phyloP scores from a whole-genome alignment of 1,284 basidiomycete genomes.

The Xerocomus minutiporus region DNA sequence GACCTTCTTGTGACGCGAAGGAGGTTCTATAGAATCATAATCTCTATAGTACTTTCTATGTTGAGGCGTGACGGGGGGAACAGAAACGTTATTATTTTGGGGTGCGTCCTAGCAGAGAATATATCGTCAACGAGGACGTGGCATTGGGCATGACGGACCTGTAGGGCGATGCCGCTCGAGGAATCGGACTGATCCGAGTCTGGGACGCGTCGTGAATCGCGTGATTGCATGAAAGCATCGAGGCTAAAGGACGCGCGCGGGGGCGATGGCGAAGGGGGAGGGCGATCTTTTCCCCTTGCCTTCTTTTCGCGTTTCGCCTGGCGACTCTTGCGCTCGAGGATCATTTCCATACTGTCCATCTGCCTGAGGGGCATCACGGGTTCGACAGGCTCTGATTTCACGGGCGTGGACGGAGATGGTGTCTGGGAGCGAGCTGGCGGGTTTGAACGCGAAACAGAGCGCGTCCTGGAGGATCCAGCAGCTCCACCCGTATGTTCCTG shows the following conservation, averaged over 20 bases:
- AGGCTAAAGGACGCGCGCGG: slow-evolving; percentile 39
- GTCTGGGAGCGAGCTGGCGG: slow-evolving; percentile 32
- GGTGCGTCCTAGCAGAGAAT: slow-evolving; percentile 26
- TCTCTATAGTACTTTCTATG: slow-evolving; percentile 57
- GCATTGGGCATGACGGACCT: slow-evolving; percentile 30
- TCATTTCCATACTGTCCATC: slow-evolving; percentile 67
- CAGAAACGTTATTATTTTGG: slow-evolving; percentile 26
- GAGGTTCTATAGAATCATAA: slow-evolving; percentile 43
- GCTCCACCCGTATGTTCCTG: slow-evolving; percentile 25
- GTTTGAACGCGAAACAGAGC: slow-evolving; percentile 49
- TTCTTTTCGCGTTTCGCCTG: slow-evolving; percentile 51
- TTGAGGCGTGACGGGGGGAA: slow-evolving; percentile 48
- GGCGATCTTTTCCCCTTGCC: slow-evolving; percentile 43
- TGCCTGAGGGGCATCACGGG: slow-evolving; percentile 45
- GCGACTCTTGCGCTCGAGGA: slow-evolving; percentile 61
- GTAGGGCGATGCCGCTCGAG: slow-evolving; percentile 22
- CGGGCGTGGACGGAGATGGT: slow-evolving; percentile 49
- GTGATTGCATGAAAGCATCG: slow-evolving; percentile 50
- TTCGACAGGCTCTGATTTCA: slow-evolving; percentile 58
- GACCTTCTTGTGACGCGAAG: slow-evolving; percentile 36
- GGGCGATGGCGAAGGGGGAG: slow-evolving; percentile 48
- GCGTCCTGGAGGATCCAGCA: slow-evolving; percentile 42
- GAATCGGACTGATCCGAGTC: slow-evolving; percentile 28
- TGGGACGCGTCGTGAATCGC: slow-evolving; percentile 48
- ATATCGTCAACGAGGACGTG: slow-evolving; percentile 20